These are phyloP conservation scores for Chloris gayana DNA, from an alignment of 176 grass and related monocot genomes.

Conservation along the genomic window DNA sequence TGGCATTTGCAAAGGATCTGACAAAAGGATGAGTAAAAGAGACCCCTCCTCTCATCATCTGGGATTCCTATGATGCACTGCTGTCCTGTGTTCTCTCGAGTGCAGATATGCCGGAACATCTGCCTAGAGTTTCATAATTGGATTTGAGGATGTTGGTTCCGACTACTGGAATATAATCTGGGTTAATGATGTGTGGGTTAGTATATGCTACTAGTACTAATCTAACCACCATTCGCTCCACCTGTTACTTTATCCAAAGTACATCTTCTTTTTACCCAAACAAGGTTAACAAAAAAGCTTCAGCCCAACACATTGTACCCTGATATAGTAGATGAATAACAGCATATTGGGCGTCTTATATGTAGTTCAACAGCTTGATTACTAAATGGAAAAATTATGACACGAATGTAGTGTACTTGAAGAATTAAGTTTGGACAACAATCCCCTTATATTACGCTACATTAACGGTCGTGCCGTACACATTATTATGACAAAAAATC, in stretches of 20 bases:
- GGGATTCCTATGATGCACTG: conserved; percentile 23
- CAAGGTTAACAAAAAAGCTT: neutral
- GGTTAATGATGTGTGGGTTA: neutral
- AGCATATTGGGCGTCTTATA: neutral
- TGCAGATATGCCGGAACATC: neutral
- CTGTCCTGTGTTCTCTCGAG: conserved; percentile 19
- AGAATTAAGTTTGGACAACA: neutral
- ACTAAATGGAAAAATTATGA: neutral
- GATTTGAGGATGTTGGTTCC: neutral
- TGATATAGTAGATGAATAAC: neutral
- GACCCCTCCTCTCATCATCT: neutral
- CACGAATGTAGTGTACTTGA: neutral
- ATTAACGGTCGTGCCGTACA: conserved; percentile 3
- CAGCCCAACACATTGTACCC: neutral
- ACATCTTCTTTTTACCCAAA: neutral
- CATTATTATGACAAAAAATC: too few species aligned
- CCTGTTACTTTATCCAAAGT: conserved; percentile 5
- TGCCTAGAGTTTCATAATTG: conserved; percentile 16
- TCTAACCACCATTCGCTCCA: too few species aligned
- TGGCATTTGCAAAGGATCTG: neutral
- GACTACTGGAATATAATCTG: neutral
- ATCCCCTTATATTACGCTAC: neutral
- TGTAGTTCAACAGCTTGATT: neutral
- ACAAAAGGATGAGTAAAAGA: conserved; percentile 3
- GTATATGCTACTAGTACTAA: neutral